These are phyloP conservation scores for Microbotryum intermedium DNA, from an alignment of 1,284 basidiomycete species.

Conservation along the genomic window DNA sequence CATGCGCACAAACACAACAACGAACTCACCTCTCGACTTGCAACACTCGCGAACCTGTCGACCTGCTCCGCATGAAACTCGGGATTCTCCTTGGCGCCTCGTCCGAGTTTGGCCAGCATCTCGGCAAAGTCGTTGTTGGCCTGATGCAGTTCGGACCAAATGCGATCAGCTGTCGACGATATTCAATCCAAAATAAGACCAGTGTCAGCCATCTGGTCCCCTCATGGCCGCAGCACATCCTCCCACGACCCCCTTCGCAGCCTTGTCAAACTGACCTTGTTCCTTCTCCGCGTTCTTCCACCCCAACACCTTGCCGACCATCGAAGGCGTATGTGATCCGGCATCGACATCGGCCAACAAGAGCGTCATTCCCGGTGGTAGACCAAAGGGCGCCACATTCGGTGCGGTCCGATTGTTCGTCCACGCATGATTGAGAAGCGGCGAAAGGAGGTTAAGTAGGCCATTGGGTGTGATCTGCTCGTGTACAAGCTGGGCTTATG, in stretches of 20 bases:
- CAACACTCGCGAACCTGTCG: background rate
- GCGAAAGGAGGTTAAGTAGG: slow-evolving; percentile 31
- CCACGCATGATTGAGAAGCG: slow-evolving; percentile 61
- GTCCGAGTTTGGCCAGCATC: slow-evolving; percentile 1
- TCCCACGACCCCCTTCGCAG: too few relatives aligned
- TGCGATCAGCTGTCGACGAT: slow-evolving; percentile 18
- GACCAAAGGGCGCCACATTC: slow-evolving; percentile 59
- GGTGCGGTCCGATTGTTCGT: slow-evolving; percentile 31
- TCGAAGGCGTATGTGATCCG: slow-evolving; percentile 83
- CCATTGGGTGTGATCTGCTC: background rate
- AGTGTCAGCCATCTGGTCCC: too few relatives aligned
- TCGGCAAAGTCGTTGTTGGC: slow-evolving; percentile 10
- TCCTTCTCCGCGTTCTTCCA: slow-evolving; percentile 63
- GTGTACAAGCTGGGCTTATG: background rate
- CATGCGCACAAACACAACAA: too few relatives aligned
- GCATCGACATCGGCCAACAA: slow-evolving; percentile 88
- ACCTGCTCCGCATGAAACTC: slow-evolving; percentile 1
- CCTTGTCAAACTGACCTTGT: slow-evolving; percentile 46
- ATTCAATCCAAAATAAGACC: too few relatives aligned
- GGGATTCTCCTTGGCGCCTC: background rate
- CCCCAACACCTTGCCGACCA: slow-evolving; percentile 76
- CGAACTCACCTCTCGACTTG: slow-evolving; percentile 6
- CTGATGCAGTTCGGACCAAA: slow-evolving; percentile 33
- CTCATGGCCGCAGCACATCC: too few relatives aligned
- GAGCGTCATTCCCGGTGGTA: slow-evolving; percentile 70